phyloP scores from a whole-genome alignment of 306 rosid species.

The Medicago arabica region DNA sequence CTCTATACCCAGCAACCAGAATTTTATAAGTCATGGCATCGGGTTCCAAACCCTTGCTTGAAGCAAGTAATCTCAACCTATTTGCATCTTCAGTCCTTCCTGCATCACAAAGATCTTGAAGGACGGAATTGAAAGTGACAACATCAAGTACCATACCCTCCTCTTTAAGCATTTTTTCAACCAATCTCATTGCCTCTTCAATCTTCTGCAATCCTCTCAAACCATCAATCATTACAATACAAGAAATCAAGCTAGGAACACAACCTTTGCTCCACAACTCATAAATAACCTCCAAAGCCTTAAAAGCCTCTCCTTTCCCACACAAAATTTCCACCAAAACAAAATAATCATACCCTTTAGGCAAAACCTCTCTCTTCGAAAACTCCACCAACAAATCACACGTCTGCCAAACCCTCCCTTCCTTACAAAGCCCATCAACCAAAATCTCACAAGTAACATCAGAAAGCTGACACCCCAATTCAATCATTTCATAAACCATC shows the following conservation, averaged over 20 bases:
- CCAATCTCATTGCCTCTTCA: constrained; percentile 54
- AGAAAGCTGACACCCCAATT: constrained; percentile 61
- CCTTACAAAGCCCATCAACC: constrained; percentile 74
- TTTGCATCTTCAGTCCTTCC: constrained; percentile 70
- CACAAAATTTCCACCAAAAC: constrained; percentile 65
- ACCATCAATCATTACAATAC: constrained; percentile 72
- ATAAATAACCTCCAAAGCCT: constrained; percentile 62
- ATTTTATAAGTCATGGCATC: constrained; percentile 61
- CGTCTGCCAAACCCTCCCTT: constrained; percentile 49
- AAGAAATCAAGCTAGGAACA: constrained; percentile 72
- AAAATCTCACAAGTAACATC: constrained; percentile 79
- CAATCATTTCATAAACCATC: constrained; percentile 87
- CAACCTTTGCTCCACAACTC: constrained; percentile 69
- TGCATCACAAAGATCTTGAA: constrained; percentile 61
- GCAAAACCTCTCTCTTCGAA: constrained; percentile 61
- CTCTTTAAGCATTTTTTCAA: constrained; percentile 71
- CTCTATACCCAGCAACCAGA: constrained; percentile 64
- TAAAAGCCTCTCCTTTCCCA: constrained; percentile 48
- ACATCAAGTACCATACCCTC: constrained; percentile 66
- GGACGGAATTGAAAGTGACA: constrained; percentile 75
- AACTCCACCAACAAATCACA: constrained; percentile 69
- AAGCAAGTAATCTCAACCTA: constrained; percentile 65
- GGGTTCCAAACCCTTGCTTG: constrained; percentile 64
- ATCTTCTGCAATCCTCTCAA: constrained; percentile 58
- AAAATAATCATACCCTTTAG: constrained; percentile 69